These are phyloP conservation scores for Craspedostauros australis DNA, from an alignment of 108 stramenopile genomes.

Conservation along the genomic window DNA sequence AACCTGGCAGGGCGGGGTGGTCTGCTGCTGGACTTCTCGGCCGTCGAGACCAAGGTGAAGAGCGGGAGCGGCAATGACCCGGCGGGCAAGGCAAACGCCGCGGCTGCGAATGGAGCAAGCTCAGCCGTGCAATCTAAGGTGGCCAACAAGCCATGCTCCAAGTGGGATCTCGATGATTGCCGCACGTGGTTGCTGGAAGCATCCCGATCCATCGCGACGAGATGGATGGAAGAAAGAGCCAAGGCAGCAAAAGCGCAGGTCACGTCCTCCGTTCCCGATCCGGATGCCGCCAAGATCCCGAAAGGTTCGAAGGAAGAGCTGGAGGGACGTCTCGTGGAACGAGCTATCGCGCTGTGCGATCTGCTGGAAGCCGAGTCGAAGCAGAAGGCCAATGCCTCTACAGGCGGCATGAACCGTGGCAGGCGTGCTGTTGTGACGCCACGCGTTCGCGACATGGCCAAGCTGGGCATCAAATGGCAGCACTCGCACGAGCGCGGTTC, in stretches of 20 bases:
- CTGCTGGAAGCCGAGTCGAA: constrained; percentile 63
- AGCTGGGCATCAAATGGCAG: constrained; percentile 85
- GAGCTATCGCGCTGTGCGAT: constrained; percentile 65
- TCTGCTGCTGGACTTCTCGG: constrained; percentile 50
- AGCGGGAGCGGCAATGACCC: constrained; percentile 13
- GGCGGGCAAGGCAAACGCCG: no score
- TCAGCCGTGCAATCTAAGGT: constrained; percentile 4
- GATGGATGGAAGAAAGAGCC: constrained; percentile 68
- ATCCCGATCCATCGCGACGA: constrained; percentile 63
- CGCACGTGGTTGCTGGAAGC: constrained; percentile 75
- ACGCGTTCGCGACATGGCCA: constrained; percentile 71
- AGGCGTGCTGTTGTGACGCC: constrained; percentile 41
- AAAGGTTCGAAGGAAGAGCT: constrained; percentile 64
- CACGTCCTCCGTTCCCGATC: no score
- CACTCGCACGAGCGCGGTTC: constrained; percentile 81
- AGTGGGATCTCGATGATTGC: constrained; percentile 81
- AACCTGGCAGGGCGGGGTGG: constrained; percentile 78
- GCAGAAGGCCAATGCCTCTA: constrained; percentile 5
- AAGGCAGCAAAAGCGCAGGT: constrained; percentile 27
- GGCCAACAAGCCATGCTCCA: constrained; percentile 48
- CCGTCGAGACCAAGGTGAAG: constrained; percentile 9
- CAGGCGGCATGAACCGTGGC: constrained; percentile 11
- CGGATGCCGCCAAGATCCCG: constrained; percentile 33
- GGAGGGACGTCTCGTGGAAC: constrained; percentile 74
- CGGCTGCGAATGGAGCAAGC: no score